Percentiles rank a stretch among this genome's conserved stretches.
Evolutionary conservation across 2,329 filamentous ascomycete species (phyloP).

Genomic region (Macrophomina tecta): DNA sequence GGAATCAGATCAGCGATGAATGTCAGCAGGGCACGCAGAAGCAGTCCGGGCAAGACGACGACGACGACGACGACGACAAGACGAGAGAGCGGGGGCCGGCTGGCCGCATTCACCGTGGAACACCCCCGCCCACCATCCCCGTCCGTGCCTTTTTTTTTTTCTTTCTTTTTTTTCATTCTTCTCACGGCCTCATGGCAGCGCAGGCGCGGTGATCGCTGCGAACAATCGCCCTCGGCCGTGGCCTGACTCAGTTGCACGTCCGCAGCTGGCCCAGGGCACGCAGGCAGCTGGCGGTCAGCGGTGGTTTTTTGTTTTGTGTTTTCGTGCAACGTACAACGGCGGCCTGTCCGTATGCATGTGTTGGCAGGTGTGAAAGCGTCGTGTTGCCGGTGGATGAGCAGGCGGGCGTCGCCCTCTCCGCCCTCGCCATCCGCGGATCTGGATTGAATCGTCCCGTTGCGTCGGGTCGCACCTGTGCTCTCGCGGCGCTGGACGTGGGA

Average conservation of each 20-base stretch:
- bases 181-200: not conserved
- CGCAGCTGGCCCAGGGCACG: not conserved
- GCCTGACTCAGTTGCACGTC: slow-evolving; percentile 18
- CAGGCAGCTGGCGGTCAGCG: slow-evolving; percentile 16
- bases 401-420: slow-evolving; percentile 16
- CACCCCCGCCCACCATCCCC: slow-evolving; percentile 10
- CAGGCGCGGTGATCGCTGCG: slow-evolving; percentile 4
- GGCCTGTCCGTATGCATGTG: slow-evolving; percentile 22
- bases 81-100: not conserved
- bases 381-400: not conserved
- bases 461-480: slow-evolving; percentile 22
- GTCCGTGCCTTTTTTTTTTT: not conserved
- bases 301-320: slow-evolving; percentile 17
- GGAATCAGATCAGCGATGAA: slow-evolving; percentile 22
- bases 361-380: slow-evolving; percentile 15
- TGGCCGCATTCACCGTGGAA: slow-evolving; percentile 12
- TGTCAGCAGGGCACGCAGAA: slow-evolving; percentile 19
- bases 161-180: slow-evolving; percentile 8
- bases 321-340: slow-evolving; percentile 22
- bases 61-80: too few relatives aligned
- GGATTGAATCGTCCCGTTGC: slow-evolving; percentile 13
- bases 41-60: not conserved
- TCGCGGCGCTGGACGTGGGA: slow-evolving; percentile 9
- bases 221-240: slow-evolving; percentile 16
- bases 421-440: slow-evolving; percentile 23